A percentile compares a stretch with the other conserved stretches of the same genome.
Evolutionary conservation across 345 rosid genomes (phyloP).

Genomic region (Camelina neglecta): DNA sequence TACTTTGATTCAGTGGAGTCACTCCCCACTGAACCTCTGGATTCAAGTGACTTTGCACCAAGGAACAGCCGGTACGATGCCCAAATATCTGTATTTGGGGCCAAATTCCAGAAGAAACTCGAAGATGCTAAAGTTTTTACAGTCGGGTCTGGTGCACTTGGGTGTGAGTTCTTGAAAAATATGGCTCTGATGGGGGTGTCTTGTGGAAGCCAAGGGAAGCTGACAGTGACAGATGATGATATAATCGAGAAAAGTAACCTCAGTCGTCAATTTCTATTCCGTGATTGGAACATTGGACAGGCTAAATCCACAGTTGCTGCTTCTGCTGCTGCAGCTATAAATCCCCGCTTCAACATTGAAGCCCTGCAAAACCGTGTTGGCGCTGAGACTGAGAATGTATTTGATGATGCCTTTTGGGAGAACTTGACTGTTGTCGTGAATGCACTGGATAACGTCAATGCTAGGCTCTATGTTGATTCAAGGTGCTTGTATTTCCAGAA

Average conservation of each 20-base stretch:
- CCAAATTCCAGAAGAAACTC: conserved; percentile 88
- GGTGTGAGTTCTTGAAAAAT: conserved; percentile 97
- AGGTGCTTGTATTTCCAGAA: conserved; percentile 98
- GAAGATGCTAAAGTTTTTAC: conserved; percentile 84
- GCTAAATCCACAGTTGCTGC: conserved; percentile 99
- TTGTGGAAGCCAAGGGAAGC: conserved; percentile 78
- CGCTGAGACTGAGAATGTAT: conserved; percentile 93
- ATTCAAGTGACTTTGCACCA: conserved; percentile 71
- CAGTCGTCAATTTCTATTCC: conserved; percentile 96
- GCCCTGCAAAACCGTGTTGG: conserved; percentile 96
- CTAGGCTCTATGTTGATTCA: conserved; percentile 94
- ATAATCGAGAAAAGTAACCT: conserved; percentile 99
- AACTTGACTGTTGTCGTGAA: conserved; percentile 79
- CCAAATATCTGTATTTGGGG: conserved; percentile 97
- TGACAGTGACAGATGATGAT: conserved; percentile 98
- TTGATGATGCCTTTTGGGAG: conserved; percentile 93
- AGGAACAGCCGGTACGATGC: conserved; percentile 91
- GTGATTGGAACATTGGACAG: conserved; percentile 99
- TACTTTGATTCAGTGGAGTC: conserved; percentile 98
- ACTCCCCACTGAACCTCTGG: conserved; percentile 75
- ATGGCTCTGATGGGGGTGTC: conserved; percentile 96
- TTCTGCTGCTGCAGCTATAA: conserved; percentile 82
- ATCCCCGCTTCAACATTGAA: conserved; percentile 73
- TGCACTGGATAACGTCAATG: conserved; percentile 96
- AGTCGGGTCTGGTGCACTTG: conserved; percentile 98